These are phyloP conservation scores for Fusarium heterosporum DNA, from an alignment of 2,329 filamentous ascomycete genomes.

Conservation along the genomic window DNA sequence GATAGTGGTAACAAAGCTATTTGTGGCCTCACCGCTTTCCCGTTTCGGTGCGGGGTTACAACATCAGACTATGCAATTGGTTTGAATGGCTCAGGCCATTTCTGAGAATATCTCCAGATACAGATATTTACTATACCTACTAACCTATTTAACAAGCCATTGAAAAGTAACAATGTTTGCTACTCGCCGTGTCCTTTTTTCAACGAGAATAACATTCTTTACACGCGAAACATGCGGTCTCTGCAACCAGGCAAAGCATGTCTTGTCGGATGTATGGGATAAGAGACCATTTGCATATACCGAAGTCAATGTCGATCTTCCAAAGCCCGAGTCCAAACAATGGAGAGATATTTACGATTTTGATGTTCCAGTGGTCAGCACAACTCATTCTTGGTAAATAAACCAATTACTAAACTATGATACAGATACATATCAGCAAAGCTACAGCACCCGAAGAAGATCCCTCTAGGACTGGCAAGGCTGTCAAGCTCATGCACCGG, in stretches of 20 bases:
- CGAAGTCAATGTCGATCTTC: constrained; percentile 80
- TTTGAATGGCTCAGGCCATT: constrained; percentile 28
- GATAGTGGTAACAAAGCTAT: constrained; percentile 36
- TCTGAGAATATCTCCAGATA: not conserved
- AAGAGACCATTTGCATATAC: constrained; percentile 73
- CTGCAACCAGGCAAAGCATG: constrained; percentile 74
- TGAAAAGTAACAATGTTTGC: constrained; percentile 60
- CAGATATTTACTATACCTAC: not conserved
- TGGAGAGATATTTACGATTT: constrained; percentile 84
- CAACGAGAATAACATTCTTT: constrained; percentile 79
- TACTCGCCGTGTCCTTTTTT: constrained; percentile 62
- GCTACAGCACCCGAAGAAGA: constrained; percentile 62
- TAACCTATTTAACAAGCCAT: not conserved
- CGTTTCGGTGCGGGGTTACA: constrained; percentile 48
- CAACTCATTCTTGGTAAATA: too few species aligned
- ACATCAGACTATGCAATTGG: constrained; percentile 12
- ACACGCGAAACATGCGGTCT: constrained; percentile 78
- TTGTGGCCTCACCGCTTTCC: constrained; percentile 52
- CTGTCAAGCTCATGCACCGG: constrained; percentile 81
- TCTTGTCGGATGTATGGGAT: constrained; percentile 76
- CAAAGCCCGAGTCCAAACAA: constrained; percentile 68
- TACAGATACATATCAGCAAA: constrained; percentile 73
- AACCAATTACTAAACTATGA: not conserved
- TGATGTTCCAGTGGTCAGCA: constrained; percentile 80
- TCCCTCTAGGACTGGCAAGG: constrained; percentile 66